Percentiles rank a stretch among this genome's conserved stretches.
Conservation (phyloP, 805 yeast species). For the Nakazawaea laoshanensis region DNA sequence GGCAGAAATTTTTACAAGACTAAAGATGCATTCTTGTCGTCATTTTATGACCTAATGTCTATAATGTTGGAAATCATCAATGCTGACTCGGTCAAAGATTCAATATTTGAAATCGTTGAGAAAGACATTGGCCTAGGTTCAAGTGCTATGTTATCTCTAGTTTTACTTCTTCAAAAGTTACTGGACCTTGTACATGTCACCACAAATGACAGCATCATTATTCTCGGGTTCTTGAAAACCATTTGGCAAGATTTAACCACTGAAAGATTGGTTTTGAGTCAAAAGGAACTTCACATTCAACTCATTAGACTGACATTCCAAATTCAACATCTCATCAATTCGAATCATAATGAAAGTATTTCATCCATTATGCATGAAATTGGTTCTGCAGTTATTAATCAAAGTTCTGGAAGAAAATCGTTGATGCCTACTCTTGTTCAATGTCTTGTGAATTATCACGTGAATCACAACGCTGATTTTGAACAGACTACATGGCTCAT, state of each 20-base stretch:
- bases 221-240: conserved; percentile 26
- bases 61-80: background rate
- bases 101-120: too few species aligned
- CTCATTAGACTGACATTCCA: conserved; percentile 46
- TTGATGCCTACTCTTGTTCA: conserved; percentile 53
- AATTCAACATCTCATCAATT: conserved; percentile 27
- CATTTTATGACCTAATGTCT: conserved; percentile 13
- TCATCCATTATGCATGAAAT: conserved; percentile 23
- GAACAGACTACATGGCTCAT: conserved; percentile 42
- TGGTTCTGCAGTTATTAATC: conserved; percentile 34
- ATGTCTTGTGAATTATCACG: conserved; percentile 36
- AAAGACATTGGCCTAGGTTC: too few species aligned
- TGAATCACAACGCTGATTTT: conserved; percentile 22
- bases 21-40: conserved; percentile 30
- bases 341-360: conserved; percentile 22
- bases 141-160: too few species aligned
- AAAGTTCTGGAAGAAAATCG: conserved; percentile 57
- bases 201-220: conserved; percentile 10
- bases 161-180: too few species aligned
- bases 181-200: too few species aligned
- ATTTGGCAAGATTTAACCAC: conserved; percentile 54
- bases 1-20: conserved; percentile 32
- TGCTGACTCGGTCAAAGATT: conserved; percentile 1
- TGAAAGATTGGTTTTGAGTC: conserved; percentile 57
- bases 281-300: conserved; percentile 50